Evolutionary conservation across 129 eudicot species (phyloP), one percentile per base, ranked within the genome.

Genomic region (Helianthus annuus): DNA sequence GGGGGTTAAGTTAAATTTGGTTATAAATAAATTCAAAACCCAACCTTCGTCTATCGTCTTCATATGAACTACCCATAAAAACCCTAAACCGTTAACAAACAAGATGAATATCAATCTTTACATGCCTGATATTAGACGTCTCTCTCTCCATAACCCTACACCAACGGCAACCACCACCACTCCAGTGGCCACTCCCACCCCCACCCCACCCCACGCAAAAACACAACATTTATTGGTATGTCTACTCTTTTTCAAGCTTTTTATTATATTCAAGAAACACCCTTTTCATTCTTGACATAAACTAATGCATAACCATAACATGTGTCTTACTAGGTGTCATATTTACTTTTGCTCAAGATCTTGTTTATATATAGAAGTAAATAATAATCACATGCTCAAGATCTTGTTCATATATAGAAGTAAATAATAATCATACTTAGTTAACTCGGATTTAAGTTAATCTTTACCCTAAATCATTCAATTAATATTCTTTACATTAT

Each of bases 31-130:
- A 63, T 27, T 71, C 73, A 55, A 63, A 13, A 60, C n/a, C 40
- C 62, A 40, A 4, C 72, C 67, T 71, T 64, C 59, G 45, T 71
- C 82, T 71, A 71, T 71, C 66, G 53, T 78, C 82, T 71, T 78
- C 77, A 71, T 51, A 68, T 78, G 61, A 78, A 71, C 72, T n/a
- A 78, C 77, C 71, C 77, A 64, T 78, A 55, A 71, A 77, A 77
- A 70, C 78, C 67, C 58, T 64, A 78, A 64, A 49, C 27, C 44
- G 46, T 78, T 70, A 53, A 45, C 44, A 19, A 15, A 40, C 68
- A 55, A 78, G 13, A 58, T 51, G 4, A 32, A 32, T 64, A 68
- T 71, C 82, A 55, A 64, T 71, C 77, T 78, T 71, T 77, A 54
- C 64, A 49, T 69, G 70, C 76, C 46, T 49, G 46, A 42, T 42